A percentile compares a stretch with the other conserved stretches of the same genome.
phyloP scores from a whole-genome alignment of 1,139 yeast species.

The Protomyces lactucae-debilis region DNA sequence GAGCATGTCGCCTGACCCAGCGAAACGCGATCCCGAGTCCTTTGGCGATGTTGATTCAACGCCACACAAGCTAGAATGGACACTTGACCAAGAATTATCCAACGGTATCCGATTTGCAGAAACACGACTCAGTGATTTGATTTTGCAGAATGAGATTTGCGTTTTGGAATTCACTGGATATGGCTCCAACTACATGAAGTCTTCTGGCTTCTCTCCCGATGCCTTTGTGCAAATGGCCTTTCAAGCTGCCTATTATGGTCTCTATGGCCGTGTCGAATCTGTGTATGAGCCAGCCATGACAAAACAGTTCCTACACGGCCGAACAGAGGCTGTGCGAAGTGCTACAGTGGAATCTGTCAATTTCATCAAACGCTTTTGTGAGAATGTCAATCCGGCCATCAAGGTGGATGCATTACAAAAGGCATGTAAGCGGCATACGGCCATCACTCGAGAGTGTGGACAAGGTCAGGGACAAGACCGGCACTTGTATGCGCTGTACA shows the following conservation, averaged over 20 bases:
- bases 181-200: slow-evolving; percentile 74
- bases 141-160: slow-evolving; percentile 82
- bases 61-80: slow-evolving; percentile 88
- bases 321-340: slow-evolving; percentile 86
- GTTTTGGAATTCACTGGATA: slow-evolving; percentile 70
- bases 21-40: slow-evolving; percentile 44
- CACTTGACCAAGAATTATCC: slow-evolving; percentile 68
- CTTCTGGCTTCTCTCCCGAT: slow-evolving; percentile 86
- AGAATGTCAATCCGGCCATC: slow-evolving; percentile 56
- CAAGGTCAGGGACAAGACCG: slow-evolving; percentile 84
- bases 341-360: slow-evolving; percentile 75
- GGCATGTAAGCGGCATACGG: slow-evolving; percentile 68
- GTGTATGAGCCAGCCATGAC: slow-evolving; percentile 98
- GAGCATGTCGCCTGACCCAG: slow-evolving; percentile 47
- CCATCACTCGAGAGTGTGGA: slow-evolving; percentile 63
- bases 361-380: slow-evolving; percentile 81
- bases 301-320: slow-evolving; percentile 74
- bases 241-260: slow-evolving; percentile 86
- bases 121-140: slow-evolving; percentile 78
- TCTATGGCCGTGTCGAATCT: slow-evolving; percentile 88
- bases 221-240: slow-evolving; percentile 93
- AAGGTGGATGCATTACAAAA: slow-evolving; percentile 57
- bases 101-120: slow-evolving; percentile 85
- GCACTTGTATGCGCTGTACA: slow-evolving; percentile 78
- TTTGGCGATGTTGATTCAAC: slow-evolving; percentile 47